phyloP scores from a whole-genome alignment of 1,284 basidiomycete genomes.

The Lentinus polychrous region DNA sequence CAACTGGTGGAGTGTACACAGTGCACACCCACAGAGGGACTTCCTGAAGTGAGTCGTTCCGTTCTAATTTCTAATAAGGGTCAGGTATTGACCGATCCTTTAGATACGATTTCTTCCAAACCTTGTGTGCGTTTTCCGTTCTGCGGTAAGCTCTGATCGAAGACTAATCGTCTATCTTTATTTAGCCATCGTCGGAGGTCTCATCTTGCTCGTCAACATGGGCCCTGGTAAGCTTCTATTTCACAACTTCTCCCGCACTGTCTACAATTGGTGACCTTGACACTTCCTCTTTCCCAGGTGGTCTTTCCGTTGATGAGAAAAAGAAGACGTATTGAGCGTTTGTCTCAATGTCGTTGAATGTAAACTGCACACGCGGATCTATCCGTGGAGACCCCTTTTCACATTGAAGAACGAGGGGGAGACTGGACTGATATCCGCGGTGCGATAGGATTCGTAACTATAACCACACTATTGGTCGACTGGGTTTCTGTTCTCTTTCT shows the following conservation, averaged over 20 bases:
- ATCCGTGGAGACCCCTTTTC: not conserved
- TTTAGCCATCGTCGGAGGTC: constrained; percentile 91
- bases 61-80: not conserved
- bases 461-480: no score
- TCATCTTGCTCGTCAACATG: constrained; percentile 96
- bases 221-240: constrained; percentile 62
- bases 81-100: constrained; percentile 11
- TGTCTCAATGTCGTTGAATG: not conserved
- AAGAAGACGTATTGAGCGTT: constrained; percentile 78
- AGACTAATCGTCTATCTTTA: constrained; percentile 17
- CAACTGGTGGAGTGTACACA: constrained; percentile 98
- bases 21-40: constrained; percentile 90
- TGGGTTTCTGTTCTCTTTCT: no score
- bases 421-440: no score
- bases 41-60: constrained; percentile 77
- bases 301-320: constrained; percentile 98
- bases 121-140: constrained; percentile 58
- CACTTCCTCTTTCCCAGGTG: constrained; percentile 42
- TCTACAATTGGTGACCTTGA: not conserved
- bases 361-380: not conserved
- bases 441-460: no score
- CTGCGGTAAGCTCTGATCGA: not conserved
- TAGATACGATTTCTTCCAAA: constrained; percentile 93
- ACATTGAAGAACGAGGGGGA: no score
- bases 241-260: constrained; percentile 2